Evolutionary conservation across 129 eudicot species (phyloP).

Genomic region (Escallonia herrerae): DNA sequence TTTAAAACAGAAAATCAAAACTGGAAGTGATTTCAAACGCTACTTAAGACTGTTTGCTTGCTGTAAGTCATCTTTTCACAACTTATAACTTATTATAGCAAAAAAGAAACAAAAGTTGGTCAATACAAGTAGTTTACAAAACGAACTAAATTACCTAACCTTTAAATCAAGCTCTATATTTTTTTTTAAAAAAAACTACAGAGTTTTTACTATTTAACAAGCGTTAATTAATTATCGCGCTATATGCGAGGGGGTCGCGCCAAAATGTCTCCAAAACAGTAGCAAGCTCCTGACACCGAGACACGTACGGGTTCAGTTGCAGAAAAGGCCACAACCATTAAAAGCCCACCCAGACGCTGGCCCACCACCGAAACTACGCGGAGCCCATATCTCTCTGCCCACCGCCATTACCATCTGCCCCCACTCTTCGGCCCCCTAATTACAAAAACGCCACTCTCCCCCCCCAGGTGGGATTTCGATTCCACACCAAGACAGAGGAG

Average conservation of each 20-base stretch:
- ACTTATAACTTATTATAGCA: no score
- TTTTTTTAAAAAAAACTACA: background rate
- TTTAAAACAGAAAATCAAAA: no score
- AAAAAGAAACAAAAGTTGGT: no score
- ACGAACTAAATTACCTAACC: no score
- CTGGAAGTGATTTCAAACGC: no score
- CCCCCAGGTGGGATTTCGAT: background rate
- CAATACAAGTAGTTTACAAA: no score
- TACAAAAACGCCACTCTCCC: conserved; percentile 18
- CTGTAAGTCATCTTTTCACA: no score
- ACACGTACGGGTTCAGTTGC: background rate
- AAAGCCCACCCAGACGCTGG: conserved; percentile 10
- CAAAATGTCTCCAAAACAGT: background rate
- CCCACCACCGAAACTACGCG: conserved; percentile 5
- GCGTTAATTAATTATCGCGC: background rate
- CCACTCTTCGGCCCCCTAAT: background rate
- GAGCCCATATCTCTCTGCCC: conserved; percentile 6
- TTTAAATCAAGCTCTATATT: no score
- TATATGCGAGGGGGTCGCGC: background rate
- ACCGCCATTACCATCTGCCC: background rate
- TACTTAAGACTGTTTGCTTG: no score
- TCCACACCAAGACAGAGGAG: background rate
- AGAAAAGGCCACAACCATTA: background rate
- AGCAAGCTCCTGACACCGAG: background rate
- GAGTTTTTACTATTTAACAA: no score